phyloP scores from a whole-genome alignment of 306 rosid genomes.

The Rosa lucieae region DNA sequence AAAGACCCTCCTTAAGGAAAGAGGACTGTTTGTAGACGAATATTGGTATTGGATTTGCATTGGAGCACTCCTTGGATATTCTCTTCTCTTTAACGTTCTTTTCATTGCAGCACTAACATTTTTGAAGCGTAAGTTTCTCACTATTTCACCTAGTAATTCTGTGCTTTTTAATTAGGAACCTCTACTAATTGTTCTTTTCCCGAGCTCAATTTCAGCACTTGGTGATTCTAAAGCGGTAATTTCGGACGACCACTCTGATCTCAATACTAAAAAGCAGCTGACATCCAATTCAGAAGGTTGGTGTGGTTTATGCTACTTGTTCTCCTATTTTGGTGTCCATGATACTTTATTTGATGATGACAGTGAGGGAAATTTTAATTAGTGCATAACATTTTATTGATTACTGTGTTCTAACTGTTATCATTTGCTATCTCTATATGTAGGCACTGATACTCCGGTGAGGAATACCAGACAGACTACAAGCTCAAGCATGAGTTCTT shows the following conservation, averaged over 20 bases:
- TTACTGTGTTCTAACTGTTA: neutral
- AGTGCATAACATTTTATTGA: neutral
- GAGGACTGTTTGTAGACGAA: conserved; percentile 59
- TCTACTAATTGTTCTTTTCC: neutral
- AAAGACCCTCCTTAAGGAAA: conserved; percentile 59
- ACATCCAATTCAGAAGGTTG: conserved; percentile 1
- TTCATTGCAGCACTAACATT: conserved; percentile 57
- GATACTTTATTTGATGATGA: neutral
- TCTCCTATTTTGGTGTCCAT: neutral
- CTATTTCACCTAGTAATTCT: neutral
- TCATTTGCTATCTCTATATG: neutral
- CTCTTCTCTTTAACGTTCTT: conserved; percentile 54
- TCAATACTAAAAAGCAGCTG: conserved; percentile 19
- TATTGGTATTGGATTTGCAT: conserved; percentile 78
- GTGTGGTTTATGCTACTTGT: neutral
- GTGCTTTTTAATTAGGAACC: neutral
- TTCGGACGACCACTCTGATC: conserved; percentile 34
- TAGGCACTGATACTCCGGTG: neutral
- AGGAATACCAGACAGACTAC: neutral
- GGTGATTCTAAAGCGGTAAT: conserved; percentile 55
- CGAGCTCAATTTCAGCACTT: conserved; percentile 47
- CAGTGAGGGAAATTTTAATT: neutral
- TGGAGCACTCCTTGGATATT: conserved; percentile 71
- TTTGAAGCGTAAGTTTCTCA: conserved; percentile 54
- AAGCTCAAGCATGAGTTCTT: conserved; percentile 9